Base-by-base conservation (phyloP, 257 asterid genomes). In the Cinchona pubescens region DNA sequence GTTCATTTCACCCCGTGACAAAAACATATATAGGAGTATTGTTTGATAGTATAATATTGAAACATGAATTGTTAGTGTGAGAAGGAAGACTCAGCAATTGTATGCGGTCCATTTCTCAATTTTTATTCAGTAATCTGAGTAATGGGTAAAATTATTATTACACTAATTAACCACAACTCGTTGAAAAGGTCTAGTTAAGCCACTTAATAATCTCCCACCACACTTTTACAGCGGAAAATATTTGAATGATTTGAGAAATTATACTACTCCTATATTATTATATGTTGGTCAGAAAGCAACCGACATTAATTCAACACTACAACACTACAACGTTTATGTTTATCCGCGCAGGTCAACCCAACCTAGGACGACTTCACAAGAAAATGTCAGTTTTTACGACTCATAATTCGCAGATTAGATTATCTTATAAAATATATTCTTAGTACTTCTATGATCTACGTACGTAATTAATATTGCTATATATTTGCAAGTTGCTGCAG, bases 211-310 rank as follows among this genome's bases (percentile, higher is more conserved):
- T n/a, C 2, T 3, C 14, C 2, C 32, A 23, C 61, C 29, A 56
- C 49, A 45, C 15, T 45, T 9, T 45, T 45, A 45, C 12, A 0
- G 2, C 32, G 32, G 7, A 68, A 68, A 13, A 53, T 42, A 68
- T n/a, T 43, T 72, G 23, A 38, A 27, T 3, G 40, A 12, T 56
- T 42, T 25, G 12, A 35, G 34, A 46, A 27, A 12, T 27, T 8
- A n/a, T n/a, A n/a, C n/a, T n/a, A n/a, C n/a, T n/a, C n/a, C n/a
- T n/a, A n/a, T n/a, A n/a, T n/a, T n/a, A n/a, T n/a, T n/a, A n/a
- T 18, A 55, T 58, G 75, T 71, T 66, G 81, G 72, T 53, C 69
- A 38, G 67, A 78, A 60, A 49, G 27, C 51, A 38, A 35, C 12
- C 59, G 30, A 70, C 55, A 59, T n/a, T n/a, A n/a, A n/a, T 55